phyloP scores from a whole-genome alignment of 805 yeast species.

The Torulaspora franciscae region DNA sequence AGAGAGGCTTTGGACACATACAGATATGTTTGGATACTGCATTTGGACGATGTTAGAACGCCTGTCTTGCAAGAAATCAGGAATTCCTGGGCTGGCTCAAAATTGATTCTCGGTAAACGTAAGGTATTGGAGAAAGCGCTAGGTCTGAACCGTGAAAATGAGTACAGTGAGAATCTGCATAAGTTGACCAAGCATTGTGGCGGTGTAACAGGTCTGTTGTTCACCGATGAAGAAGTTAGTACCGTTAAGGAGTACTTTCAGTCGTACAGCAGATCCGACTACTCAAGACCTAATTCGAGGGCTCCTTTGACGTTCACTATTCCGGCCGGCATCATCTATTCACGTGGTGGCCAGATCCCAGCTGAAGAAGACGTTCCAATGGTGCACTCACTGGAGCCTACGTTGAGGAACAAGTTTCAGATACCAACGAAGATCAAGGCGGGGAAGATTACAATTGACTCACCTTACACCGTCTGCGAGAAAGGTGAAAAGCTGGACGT shows the following conservation, averaged over 20 bases:
- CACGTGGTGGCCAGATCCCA: conserved; percentile 92
- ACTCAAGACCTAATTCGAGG: conserved; percentile 80
- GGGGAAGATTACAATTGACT: conserved; percentile 77
- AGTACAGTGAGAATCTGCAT: conserved; percentile 79
- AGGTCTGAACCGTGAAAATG: conserved; percentile 83
- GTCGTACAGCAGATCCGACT: conserved; percentile 74
- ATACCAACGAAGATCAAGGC: conserved; percentile 85
- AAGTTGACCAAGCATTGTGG: conserved; percentile 55
- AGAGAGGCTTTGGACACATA: conserved; percentile 73
- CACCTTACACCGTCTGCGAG: conserved; percentile 74
- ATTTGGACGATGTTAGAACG: conserved; percentile 88
- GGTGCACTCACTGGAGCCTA: conserved; percentile 93
- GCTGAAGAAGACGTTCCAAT: conserved; percentile 92
- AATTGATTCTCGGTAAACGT: conserved; percentile 84
- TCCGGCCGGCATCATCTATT: conserved; percentile 87
- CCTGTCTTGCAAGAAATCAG: conserved; percentile 92
- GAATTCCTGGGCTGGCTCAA: conserved; percentile 87
- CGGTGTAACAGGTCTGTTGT: conserved; percentile 83
- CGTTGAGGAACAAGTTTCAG: conserved; percentile 81
- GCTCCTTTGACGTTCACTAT: conserved; percentile 79
- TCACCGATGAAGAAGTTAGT: conserved; percentile 83
- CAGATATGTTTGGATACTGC: conserved; percentile 78
- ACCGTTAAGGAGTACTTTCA: conserved; percentile 87
- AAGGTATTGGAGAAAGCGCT: conserved; percentile 89
- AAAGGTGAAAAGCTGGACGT: conserved; percentile 80